These are phyloP conservation scores for Fusarium sublunatum DNA, from an alignment of 2,329 filamentous ascomycete genomes.

Conservation along the genomic window DNA sequence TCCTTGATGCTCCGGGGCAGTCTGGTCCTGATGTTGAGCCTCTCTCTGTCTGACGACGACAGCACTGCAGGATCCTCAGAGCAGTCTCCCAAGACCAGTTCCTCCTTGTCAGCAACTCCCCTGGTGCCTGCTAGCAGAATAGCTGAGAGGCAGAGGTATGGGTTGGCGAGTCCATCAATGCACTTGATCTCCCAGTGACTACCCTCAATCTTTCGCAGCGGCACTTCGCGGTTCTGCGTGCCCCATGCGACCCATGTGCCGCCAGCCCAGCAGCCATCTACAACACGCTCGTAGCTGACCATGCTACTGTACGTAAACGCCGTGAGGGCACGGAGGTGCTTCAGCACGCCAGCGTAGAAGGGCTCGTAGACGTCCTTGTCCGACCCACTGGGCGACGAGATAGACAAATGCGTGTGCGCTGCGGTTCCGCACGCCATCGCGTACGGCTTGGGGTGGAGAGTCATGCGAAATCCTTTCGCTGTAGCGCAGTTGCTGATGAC, in stretches of 20 bases:
- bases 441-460: slow-evolving; percentile 79
- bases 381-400: slow-evolving; percentile 60
- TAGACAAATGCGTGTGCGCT: slow-evolving; percentile 76
- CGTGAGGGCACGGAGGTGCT: slow-evolving; percentile 72
- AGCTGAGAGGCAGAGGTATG: slow-evolving; percentile 69
- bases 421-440: slow-evolving; percentile 69
- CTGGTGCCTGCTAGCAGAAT: slow-evolving; percentile 49
- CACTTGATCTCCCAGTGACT: slow-evolving; percentile 83
- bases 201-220: slow-evolving; percentile 72
- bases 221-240: slow-evolving; percentile 81
- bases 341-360: slow-evolving; percentile 79
- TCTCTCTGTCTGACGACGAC: slow-evolving; percentile 58
- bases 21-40: slow-evolving; percentile 64
- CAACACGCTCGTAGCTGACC: slow-evolving; percentile 75
- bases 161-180: slow-evolving; percentile 83
- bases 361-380: slow-evolving; percentile 62
- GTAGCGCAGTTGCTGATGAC: slow-evolving; percentile 74
- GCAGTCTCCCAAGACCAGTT: slow-evolving; percentile 65
- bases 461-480: slow-evolving; percentile 71
- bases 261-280: slow-evolving; percentile 80
- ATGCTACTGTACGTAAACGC: slow-evolving; percentile 76
- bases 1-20: slow-evolving; percentile 66
- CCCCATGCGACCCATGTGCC: slow-evolving; percentile 84
- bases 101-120: slow-evolving; percentile 46
- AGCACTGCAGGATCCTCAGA: slow-evolving; percentile 64